Percentiles rank a stretch among this genome's conserved stretches.
Evolutionary conservation across 108 stramenopile species (phyloP).

Genomic region (Cylindrotheca fusiformis): DNA sequence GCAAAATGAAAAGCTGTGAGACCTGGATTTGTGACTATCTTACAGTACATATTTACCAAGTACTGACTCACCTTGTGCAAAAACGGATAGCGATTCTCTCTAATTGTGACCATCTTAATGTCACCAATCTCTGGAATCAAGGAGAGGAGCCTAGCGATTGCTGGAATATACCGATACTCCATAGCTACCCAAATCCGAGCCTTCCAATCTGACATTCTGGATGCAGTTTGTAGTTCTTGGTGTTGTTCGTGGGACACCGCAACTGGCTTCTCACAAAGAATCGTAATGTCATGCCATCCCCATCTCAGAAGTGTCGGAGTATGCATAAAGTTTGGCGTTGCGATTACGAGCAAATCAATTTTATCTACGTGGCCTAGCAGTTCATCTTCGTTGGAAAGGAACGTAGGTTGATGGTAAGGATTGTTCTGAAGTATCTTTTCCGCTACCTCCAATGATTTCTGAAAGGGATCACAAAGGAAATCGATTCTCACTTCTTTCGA

Average conservation of each 20-base stretch:
- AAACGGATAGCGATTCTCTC: constrained; percentile 85
- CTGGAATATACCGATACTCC: constrained; percentile 88
- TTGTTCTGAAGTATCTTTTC: constrained; percentile 26
- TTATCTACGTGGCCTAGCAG: constrained; percentile 49
- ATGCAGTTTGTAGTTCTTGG: constrained; percentile 35
- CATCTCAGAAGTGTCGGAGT: constrained; percentile 66
- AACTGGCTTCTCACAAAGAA: constrained; percentile 78
- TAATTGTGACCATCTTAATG: constrained; percentile 78
- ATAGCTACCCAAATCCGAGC: constrained; percentile 85
- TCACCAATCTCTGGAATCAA: constrained; percentile 68
- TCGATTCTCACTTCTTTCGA: constrained; percentile 44
- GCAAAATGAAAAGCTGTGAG: neutral
- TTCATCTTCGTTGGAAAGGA: constrained; percentile 58
- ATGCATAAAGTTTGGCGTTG: constrained; percentile 78
- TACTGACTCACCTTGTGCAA: constrained; percentile 51
- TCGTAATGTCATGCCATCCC: constrained; percentile 61
- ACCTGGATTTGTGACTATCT: too few species aligned
- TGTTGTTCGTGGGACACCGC: constrained; percentile 73
- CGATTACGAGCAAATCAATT: constrained; percentile 81
- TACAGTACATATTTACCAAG: too few species aligned
- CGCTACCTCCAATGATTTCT: constrained; percentile 40
- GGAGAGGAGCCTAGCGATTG: constrained; percentile 66
- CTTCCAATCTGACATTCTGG: constrained; percentile 32
- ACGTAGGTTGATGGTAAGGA: constrained; percentile 31
- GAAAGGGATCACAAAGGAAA: constrained; percentile 76